phyloP scores from a whole-genome alignment of 306 rosid genomes.

The peach (Prunus persica) region DNA sequence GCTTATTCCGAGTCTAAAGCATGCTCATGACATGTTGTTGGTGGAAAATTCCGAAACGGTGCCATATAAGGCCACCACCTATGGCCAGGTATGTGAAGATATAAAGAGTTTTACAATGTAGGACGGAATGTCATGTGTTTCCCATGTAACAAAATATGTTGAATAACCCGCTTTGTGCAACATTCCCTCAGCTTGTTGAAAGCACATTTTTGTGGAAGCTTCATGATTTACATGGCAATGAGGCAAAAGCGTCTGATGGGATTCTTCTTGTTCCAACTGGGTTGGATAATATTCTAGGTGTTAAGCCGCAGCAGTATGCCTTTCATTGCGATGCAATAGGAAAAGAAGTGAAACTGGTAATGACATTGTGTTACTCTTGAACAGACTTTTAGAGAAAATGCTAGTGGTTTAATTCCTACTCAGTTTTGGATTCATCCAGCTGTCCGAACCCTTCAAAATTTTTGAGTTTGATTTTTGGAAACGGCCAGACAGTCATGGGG shows the following conservation, averaged over 20 bases:
- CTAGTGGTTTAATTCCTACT: slow-evolving; percentile 39
- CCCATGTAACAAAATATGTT: neutral
- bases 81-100: slow-evolving; percentile 64
- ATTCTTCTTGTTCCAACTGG: slow-evolving; percentile 60
- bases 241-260: slow-evolving; percentile 54
- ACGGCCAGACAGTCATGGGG: slow-evolving; percentile 87
- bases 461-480: slow-evolving; percentile 97
- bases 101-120: neutral
- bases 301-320: slow-evolving; percentile 68
- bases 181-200: slow-evolving; percentile 65
- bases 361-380: slow-evolving; percentile 18
- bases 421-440: slow-evolving; percentile 64
- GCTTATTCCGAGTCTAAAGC: slow-evolving; percentile 84
- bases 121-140: neutral
- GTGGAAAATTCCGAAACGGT: slow-evolving; percentile 70
- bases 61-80: slow-evolving; percentile 75
- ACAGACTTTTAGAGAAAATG: slow-evolving; percentile 17
- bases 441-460: slow-evolving; percentile 96
- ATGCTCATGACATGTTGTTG: slow-evolving; percentile 76
- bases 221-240: slow-evolving; percentile 68
- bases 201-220: slow-evolving; percentile 67
- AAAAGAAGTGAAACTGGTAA: slow-evolving; percentile 71
- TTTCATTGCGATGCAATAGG: slow-evolving; percentile 62
- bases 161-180: neutral
- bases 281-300: slow-evolving; percentile 42